Base-by-base conservation (phyloP, 495 filamentous ascomycete genomes). In the Thermochaetoides thermophila region DNA sequence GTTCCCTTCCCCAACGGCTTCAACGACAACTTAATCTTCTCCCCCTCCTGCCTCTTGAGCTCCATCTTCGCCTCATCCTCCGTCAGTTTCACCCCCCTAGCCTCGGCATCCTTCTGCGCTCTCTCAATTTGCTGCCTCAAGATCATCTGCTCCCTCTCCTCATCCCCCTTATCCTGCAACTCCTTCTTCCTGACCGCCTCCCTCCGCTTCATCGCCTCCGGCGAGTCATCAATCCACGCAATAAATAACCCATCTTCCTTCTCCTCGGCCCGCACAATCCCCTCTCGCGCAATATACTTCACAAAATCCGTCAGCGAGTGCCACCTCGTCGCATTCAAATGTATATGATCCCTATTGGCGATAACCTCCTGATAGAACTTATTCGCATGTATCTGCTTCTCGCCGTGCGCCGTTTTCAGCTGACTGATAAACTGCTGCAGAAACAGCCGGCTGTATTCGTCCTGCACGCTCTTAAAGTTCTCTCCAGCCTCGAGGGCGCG, bases 281-380 rank as follows among this genome's bases (percentile, higher is more conserved):
- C 80, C 50, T 94, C 84, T 17, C 79, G 58, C 1, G 84, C 83
- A 7, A 99, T 56, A 43, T 78, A 59, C 43, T 89, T 86, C 3
- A 76, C 81, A 61, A 93, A 95, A 41, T 95, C 84, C 3, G 84
- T 83, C 35, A 99, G 59, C 22, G 66, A 54, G 62, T 37, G 69
- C 84, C 84, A 96, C 43, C 74, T 71, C 3, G 89, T 96, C 24
- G 84, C 67, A 56, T 94, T 96, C 76, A 95, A 80, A 49, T 96
- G 91, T 10, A 84, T 64, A 49, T 96, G 91, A 50, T 85, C 73
- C 49, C 81, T 80, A 52, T 81, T 64, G 11, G 61, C 57, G 39
- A 89, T 87, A 42, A 82, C 79, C 47, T 83, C 75, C 54, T 96
- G 82, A 51, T 99, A 99, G 50, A 94, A 95, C 32, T 81, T 75